These are phyloP conservation scores for Cryphonectria parasitica DNA, from an alignment of 2,329 filamentous ascomycete genomes.

Conservation along the genomic window DNA sequence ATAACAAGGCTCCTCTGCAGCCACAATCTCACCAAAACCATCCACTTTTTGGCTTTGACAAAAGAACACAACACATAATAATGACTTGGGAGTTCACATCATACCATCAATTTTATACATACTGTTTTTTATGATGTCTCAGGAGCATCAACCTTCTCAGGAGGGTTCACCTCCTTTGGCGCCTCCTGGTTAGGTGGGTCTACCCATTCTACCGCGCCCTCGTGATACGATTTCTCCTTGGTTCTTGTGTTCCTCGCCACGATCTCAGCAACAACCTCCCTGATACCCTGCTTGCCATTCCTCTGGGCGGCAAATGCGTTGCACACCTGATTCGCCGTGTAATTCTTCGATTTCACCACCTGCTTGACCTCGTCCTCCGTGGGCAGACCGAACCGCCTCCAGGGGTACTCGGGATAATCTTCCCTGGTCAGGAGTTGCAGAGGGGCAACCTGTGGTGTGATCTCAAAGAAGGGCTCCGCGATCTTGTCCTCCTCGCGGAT, in stretches of 20 bases:
- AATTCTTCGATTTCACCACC: constrained; percentile 45
- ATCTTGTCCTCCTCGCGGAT: constrained; percentile 61
- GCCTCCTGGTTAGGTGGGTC: not conserved
- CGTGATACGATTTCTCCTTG: constrained; percentile 5
- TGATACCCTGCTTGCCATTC: constrained; percentile 70
- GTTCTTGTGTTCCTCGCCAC: constrained; percentile 61
- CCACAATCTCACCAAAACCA: not conserved
- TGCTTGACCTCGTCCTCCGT: constrained; percentile 64
- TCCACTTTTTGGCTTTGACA: not conserved
- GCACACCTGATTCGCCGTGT: constrained; percentile 61
- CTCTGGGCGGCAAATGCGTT: constrained; percentile 63
- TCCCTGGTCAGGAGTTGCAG: constrained; percentile 65
- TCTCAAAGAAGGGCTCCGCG: constrained; percentile 69
- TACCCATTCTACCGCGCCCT: constrained; percentile 14
- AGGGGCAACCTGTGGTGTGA: constrained; percentile 46
- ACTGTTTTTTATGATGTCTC: not conserved
- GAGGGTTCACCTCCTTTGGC: not conserved
- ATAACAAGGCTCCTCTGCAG: not conserved
- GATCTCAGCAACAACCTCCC: constrained; percentile 70
- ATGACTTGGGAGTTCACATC: not conserved
- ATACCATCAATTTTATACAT: not conserved
- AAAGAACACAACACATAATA: not conserved
- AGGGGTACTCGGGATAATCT: constrained; percentile 76
- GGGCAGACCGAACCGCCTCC: constrained; percentile 71
- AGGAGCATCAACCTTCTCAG: not conserved